Evolutionary conservation across 495 filamentous ascomycete species (phyloP), one percentile per base, ranked within the genome.

Genomic region (Hypoxylon rickii): DNA sequence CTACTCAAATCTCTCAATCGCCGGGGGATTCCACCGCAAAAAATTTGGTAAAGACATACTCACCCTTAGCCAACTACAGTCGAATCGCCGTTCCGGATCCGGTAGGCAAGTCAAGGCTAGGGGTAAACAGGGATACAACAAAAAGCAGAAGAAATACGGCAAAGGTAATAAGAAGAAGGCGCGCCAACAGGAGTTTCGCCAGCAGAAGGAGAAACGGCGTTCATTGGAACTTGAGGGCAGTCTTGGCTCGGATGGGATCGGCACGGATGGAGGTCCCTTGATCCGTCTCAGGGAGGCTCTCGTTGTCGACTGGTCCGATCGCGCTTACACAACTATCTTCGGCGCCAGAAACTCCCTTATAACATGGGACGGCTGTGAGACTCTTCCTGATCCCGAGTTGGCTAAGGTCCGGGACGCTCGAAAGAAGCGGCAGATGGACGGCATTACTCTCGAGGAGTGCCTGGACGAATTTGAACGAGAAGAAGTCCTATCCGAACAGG

Each of bases 381-480:
- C 70, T 4, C 62, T 90, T 0, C 71, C 76, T 1, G 94, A 97
- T 51, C 81, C 82, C 0, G 86, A 86, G 16, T 69, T 96, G 4
- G 75, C 83, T 17, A 79, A 73, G 22, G 83, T 80, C 44, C 82
- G 84, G 49, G 74, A 74, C 10, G 71, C 78, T 20, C 85, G 90
- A 1, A 69, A 73, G 20, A 73, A 72, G 8, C 86, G 90, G 15
- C 80, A 79, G 56, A 88, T 86, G 72, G 72, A 80, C 40, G 94
- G 94, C 15, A 83, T 96, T 44, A 84, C 83, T 18, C 79, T 98
- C n/a, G 85, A 91, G 37, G 89, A 96, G 61, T 98, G 94, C 64
- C 82, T 98, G 20, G 85, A 90, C 31, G 93, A 97, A 68, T 97
- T 96, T 55, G 89, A 92, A 64, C 93, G 90, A 68, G 85, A 90